Evolutionary conservation across 768 basidiomycete genomes (phyloP).

Genomic region (Mycena belliarum): DNA sequence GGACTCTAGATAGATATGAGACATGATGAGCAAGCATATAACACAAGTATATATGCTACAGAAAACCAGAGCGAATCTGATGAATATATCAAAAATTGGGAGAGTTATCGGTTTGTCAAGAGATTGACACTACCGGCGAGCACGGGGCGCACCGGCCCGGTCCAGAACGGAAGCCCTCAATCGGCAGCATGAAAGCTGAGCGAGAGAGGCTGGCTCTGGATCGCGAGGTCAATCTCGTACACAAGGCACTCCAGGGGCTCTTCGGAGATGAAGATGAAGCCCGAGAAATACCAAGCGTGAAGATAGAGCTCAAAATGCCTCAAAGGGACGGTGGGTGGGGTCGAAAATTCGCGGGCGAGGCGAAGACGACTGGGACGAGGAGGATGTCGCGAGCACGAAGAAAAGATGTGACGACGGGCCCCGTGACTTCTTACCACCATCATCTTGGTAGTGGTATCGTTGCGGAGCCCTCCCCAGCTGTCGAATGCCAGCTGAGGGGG

Average conservation of each 20-base stretch:
- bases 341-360: not conserved
- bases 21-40: not conserved
- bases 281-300: not conserved
- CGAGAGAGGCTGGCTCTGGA: not conserved
- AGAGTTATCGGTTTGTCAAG: not conserved
- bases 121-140: not conserved
- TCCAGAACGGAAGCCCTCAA: not conserved
- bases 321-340: too few species aligned
- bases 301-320: too few species aligned
- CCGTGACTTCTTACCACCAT: too few species aligned
- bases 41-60: not conserved
- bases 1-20: not conserved
- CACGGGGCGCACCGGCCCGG: not conserved
- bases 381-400: constrained; percentile 1
- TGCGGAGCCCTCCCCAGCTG: too few species aligned
- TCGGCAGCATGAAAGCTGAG: too few species aligned
- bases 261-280: not conserved
- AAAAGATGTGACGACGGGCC: too few species aligned
- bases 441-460: too few species aligned
- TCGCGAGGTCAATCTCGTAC: not conserved
- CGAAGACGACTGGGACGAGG: not conserved
- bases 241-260: not conserved
- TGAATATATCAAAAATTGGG: too few species aligned
- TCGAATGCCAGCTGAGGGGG: too few species aligned
- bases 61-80: not conserved